Conservation (phyloP, 2,329 filamentous ascomycete species). For the Epichloe hybrida region DNA sequence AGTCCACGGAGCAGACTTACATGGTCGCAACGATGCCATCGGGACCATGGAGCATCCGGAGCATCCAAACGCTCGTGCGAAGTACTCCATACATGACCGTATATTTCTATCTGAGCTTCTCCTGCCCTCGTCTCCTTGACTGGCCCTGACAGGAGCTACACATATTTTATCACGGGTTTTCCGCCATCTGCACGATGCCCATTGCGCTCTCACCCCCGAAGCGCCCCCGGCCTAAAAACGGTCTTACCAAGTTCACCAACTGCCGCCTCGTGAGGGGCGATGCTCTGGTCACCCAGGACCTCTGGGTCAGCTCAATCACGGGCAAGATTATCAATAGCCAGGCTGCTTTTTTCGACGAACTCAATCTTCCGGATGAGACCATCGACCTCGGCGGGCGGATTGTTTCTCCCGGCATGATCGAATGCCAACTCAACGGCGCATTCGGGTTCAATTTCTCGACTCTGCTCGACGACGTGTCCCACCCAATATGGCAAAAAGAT, state of each 20-base stretch:
- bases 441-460: constrained; percentile 88
- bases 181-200: constrained; percentile 26
- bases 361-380: constrained; percentile 55
- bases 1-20: not conserved
- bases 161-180: not conserved
- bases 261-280: constrained; percentile 62
- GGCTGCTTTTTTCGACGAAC: constrained; percentile 52
- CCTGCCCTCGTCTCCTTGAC: not conserved
- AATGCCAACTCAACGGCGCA: constrained; percentile 83
- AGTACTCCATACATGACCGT: not conserved
- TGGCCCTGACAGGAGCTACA: not conserved
- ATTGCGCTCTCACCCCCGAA: constrained; percentile 27
- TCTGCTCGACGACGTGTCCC: constrained; percentile 50
- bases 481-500: constrained; percentile 57
- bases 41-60: not conserved
- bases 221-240: constrained; percentile 23
- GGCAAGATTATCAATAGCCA: constrained; percentile 71
- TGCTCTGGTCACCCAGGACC: constrained; percentile 57
- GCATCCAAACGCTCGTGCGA: not conserved
- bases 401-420: constrained; percentile 74
- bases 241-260: constrained; percentile 80
- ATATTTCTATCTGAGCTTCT: not conserved
- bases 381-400: constrained; percentile 76
- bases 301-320: constrained; percentile 75
- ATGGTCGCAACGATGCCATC: not conserved